Base-by-base conservation (phyloP, 129 eudicot species). In the Tagetes patula region DNA sequence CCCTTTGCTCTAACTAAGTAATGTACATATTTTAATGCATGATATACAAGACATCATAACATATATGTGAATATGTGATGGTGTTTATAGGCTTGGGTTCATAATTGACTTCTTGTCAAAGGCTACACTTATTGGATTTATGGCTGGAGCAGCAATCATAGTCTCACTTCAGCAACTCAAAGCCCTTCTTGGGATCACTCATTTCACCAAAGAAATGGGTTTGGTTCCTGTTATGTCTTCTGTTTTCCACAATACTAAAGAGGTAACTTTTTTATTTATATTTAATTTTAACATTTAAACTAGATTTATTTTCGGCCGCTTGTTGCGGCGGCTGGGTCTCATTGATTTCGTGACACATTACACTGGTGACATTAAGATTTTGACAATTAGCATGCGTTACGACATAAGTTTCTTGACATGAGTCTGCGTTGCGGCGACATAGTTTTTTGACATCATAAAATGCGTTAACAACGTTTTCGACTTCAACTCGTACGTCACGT, bases 91-190 rank as follows among this genome's bases (percentile, higher is more conserved):
- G 84, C 93, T 94, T 82, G 99, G 99, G 47, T 94, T 94, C 75
- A 86, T 94, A 9, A 94, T 94, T 63, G 99, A 94, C 80, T 94
- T 94, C 79, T 87, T 94, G 39, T 94, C 99, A 75, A 94, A 88
- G 83, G 99, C 99, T 20, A 94, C 97, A 30, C 85, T 94, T 1
- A 77, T 86, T 56, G 99, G 99, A 27, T 94, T 94, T 69, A 94
- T 90, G 97, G 99, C 94, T 70, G 99, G 99, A 27, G 99, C 99
- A 67, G 99, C 99, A 9, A 88, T 94, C 36, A 86, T 94, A 61
- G 99, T 94, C 33, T 90, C 99, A 61, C 93, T 94, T 75, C 97
- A 94, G 83, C 99, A 94, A 72, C 87, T 94, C 36, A 90, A 90
- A 82, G 83, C 89, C 8, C 95, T 94, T 78, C 91, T 94, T 67